These are phyloP conservation scores for Tulasnella sp. DNA, from an alignment of 768 basidiomycete genomes.

Conservation along the genomic window DNA sequence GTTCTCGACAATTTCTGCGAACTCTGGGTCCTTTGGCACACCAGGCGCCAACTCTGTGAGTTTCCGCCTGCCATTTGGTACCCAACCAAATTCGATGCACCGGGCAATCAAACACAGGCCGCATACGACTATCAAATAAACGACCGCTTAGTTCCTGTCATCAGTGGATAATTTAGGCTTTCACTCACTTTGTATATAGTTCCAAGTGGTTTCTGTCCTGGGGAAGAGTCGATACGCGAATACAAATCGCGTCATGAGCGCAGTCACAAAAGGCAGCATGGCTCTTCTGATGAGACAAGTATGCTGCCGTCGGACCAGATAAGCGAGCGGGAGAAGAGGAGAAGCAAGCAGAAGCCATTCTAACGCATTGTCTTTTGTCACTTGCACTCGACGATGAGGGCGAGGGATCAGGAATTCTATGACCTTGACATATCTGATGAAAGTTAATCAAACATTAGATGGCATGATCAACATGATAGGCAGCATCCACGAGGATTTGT, in stretches of 20 bases:
- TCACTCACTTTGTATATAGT: background rate
- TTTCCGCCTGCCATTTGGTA: slow-evolving; percentile 1
- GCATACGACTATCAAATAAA: background rate
- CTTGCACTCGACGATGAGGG: too few relatives aligned
- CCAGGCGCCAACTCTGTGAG: slow-evolving; percentile 3
- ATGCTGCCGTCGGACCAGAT: background rate
- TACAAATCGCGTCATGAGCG: background rate
- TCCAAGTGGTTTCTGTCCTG: background rate
- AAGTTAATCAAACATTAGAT: too few relatives aligned
- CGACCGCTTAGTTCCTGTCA: background rate
- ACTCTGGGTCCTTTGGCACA: background rate
- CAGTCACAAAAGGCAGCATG: slow-evolving; percentile 1
- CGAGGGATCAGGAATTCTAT: too few relatives aligned
- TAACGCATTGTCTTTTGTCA: too few relatives aligned
- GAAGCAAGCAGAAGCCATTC: too few relatives aligned
- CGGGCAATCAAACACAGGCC: slow-evolving; percentile 3
- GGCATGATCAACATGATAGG: too few relatives aligned
- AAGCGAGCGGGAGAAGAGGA: slow-evolving; percentile 5
- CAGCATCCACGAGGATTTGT: too few relatives aligned
- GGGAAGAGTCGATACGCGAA: background rate
- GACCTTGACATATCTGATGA: too few relatives aligned
- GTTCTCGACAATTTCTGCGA: background rate
- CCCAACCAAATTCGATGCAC: slow-evolving; percentile 1
- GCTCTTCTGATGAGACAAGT: background rate
- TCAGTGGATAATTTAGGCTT: background rate